phyloP scores from a whole-genome alignment of 768 basidiomycete species.

The Gelatoporia subvermispora region DNA sequence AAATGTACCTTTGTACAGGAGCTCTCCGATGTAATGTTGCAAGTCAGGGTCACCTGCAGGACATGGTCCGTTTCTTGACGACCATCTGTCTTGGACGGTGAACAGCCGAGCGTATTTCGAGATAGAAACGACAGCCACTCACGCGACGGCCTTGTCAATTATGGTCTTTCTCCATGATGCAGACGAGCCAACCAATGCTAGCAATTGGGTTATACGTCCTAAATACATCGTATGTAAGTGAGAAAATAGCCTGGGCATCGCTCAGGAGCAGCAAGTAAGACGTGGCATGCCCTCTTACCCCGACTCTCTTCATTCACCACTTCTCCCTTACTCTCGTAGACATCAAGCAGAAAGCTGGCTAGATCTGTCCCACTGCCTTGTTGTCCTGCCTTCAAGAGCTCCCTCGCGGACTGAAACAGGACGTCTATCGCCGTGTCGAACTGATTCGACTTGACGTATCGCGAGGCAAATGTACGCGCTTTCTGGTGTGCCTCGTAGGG shows the following conservation, averaged over 20 bases:
- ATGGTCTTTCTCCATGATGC: conserved; percentile 90
- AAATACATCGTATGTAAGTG: background rate
- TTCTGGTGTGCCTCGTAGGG: conserved; percentile 95
- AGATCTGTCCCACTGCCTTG: conserved; percentile 90
- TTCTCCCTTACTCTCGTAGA: conserved; percentile 75
- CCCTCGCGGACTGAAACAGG: conserved; percentile 84
- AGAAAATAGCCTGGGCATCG: background rate
- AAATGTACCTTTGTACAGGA: conserved; percentile 72
- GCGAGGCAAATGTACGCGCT: conserved; percentile 88
- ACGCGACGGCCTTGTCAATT: conserved; percentile 82
- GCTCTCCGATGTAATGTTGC: conserved; percentile 86
- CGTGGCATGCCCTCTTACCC: conserved; percentile 45
- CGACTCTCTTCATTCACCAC: conserved; percentile 69
- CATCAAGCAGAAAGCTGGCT: conserved; percentile 71
- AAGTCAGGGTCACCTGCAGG: conserved; percentile 86
- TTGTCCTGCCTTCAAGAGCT: conserved; percentile 85
- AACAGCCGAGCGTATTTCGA: conserved; percentile 11
- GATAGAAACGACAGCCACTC: conserved; percentile 24
- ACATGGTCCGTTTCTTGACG: conserved; percentile 67
- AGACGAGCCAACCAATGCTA: conserved; percentile 74
- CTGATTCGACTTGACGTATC: conserved; percentile 77
- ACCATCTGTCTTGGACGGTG: conserved; percentile 60
- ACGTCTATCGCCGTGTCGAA: conserved; percentile 88
- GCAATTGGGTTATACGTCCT: conserved; percentile 89
- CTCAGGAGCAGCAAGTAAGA: background rate